Conservation (phyloP, 148 eudicot genomes). For the Camellia granthamiana region DNA sequence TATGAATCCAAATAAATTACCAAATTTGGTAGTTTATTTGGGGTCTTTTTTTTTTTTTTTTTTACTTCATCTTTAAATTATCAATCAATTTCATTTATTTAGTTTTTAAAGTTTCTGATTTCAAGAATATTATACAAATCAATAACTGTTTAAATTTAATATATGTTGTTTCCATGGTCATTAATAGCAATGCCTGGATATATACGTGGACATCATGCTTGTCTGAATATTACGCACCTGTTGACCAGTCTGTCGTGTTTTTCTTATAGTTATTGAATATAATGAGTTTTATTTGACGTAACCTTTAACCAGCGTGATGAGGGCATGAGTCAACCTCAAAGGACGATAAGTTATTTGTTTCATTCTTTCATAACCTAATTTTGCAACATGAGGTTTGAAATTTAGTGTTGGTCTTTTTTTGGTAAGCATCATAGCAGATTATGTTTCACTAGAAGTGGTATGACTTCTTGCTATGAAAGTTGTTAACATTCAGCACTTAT, state of each 20-base stretch:
- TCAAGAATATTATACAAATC: too few relatives aligned
- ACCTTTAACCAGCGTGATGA: background rate
- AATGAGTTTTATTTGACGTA: background rate
- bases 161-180: background rate
- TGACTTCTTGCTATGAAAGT: background rate
- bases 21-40: too few relatives aligned
- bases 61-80: too few relatives aligned
- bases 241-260: background rate
- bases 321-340: background rate
- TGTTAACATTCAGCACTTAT: background rate
- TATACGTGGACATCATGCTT: background rate
- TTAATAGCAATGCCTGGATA: background rate
- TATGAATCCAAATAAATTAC: too few relatives aligned
- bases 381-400: background rate
- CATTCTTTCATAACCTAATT: background rate
- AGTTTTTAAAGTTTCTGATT: too few relatives aligned
- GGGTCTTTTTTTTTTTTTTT: too few relatives aligned
- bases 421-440: background rate
- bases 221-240: background rate
- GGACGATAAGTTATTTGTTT: background rate
- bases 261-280: background rate
- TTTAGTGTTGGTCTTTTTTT: background rate
- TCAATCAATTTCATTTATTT: too few relatives aligned
- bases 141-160: too few relatives aligned
- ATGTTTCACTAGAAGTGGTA: background rate